Percentiles rank a stretch among this genome's conserved stretches.
phyloP scores from a whole-genome alignment of 1,139 yeast genomes.

The Cylindricascospora bacillispora region DNA sequence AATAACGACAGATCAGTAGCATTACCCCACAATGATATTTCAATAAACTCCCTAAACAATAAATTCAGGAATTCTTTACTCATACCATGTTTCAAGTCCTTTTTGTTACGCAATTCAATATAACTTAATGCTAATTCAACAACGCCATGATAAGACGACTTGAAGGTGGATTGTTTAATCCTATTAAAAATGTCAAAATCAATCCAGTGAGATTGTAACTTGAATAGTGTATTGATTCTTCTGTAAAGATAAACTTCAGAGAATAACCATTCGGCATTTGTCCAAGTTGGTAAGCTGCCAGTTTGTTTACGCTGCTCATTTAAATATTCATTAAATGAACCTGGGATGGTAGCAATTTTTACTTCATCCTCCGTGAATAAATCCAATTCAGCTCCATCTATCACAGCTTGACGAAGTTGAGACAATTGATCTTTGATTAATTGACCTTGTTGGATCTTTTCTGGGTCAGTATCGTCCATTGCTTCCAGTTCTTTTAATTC shows the following conservation, averaged over 20 bases:
- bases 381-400: slow-evolving; percentile 26
- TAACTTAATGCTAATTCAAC: slow-evolving; percentile 70
- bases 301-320: slow-evolving; percentile 17
- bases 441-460: slow-evolving; percentile 14
- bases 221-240: slow-evolving; percentile 38
- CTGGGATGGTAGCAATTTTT: slow-evolving; percentile 32
- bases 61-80: slow-evolving; percentile 38
- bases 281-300: slow-evolving; percentile 40
- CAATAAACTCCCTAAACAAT: slow-evolving; percentile 68
- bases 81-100: slow-evolving; percentile 13
- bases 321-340: slow-evolving; percentile 39
- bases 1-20: slow-evolving; percentile 88
- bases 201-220: slow-evolving; percentile 30
- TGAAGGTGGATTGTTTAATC: slow-evolving; percentile 62
- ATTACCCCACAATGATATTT: slow-evolving; percentile 93
- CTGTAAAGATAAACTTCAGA: slow-evolving; percentile 81
- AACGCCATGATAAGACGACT: slow-evolving; percentile 66
- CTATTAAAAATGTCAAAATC: slow-evolving; percentile 51
- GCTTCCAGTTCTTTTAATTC: slow-evolving; percentile 24
- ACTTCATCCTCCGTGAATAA: slow-evolving; percentile 35
- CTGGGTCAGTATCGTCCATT: slow-evolving; percentile 7
- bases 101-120: slow-evolving; percentile 30
- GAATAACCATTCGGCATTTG: slow-evolving; percentile 84
- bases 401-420: slow-evolving; percentile 27
- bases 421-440: slow-evolving; percentile 17